Evolutionary conservation across 2,329 filamentous ascomycete genomes (phyloP), one percentile per base, ranked within the genome.

Genomic region (Pyrenochaeta sp.): DNA sequence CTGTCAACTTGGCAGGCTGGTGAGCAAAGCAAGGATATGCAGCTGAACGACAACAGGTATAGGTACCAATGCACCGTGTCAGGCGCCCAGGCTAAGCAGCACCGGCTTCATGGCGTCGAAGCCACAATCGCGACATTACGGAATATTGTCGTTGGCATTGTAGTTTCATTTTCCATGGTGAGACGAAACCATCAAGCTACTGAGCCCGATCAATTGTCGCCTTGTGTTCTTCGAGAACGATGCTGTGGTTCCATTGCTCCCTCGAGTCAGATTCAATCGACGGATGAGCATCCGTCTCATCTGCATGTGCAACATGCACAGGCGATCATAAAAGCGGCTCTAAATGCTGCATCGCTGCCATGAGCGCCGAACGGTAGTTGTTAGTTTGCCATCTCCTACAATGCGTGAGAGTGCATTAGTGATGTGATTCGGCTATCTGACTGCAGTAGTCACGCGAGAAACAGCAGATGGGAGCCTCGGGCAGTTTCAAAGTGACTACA

Each of bases 401-500:
- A 43, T 41, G 49, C 38, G 27, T 32, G 31, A 20, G 29, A 17
- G 47, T 34, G 40, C 36, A 36, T 37, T 53, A 51, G 50, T 35
- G 29, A 17, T 48, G 51, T 56, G 47, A 47, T 30, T 54, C 44
- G 42, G 35, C 36, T 48, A 15, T 17, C 21, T 15, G 28, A 21
- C 26, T 46, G 48, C 50, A 47, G 48, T 49, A 49, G 44, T 43
- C 34, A 19, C 27, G 18, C 15, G 46, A 45, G 47, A 32, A 41
- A 38, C 47, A 56, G 54, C 50, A 47, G 44, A 31, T 41, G 37
- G 36, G 22, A 19, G 38, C 41, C 41, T 41, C 40, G 53, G 41
- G 28, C 28, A 43, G 42, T 41, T 48, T 41, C 34, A 46, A 11
- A 15, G 24, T 44, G 22, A 44, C 17, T 30, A 41, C 27, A 14